phyloP scores from a whole-genome alignment of 2,329 filamentous ascomycete genomes.

The Ophiostoma quercus region DNA sequence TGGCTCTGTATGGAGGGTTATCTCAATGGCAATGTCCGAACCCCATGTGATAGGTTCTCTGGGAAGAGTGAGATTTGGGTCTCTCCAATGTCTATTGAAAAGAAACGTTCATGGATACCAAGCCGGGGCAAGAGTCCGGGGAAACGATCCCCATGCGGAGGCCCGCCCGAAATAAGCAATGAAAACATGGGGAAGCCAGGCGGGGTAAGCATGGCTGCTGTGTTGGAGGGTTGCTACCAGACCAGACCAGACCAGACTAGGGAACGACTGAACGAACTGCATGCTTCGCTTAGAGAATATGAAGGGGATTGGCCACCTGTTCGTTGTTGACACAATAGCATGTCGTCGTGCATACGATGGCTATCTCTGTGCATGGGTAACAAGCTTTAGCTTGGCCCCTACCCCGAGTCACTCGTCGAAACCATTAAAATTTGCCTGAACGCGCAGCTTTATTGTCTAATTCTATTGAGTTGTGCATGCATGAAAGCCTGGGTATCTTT shows the following conservation, averaged over 20 bases:
- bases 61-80: background rate
- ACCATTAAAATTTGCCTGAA: too few relatives aligned
- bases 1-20: constrained; percentile 12
- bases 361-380: background rate
- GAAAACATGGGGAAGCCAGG: constrained; percentile 2
- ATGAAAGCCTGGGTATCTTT: background rate
- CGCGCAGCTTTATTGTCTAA: too few relatives aligned
- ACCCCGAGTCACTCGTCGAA: too few relatives aligned
- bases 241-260: background rate
- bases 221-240: constrained; percentile 5
- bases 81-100: background rate
- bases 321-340: background rate
- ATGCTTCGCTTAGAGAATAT: background rate
- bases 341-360: background rate
- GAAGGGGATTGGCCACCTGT: background rate
- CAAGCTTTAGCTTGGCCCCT: background rate
- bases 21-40: background rate
- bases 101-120: background rate
- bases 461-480: background rate
- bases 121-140: background rate
- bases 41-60: background rate
- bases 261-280: background rate
- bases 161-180: background rate
- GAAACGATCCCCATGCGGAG: constrained; percentile 2
- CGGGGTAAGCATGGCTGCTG: background rate